Conservation (phyloP, 768 basidiomycete genomes). For the Hypholoma sublateritium region DNA sequence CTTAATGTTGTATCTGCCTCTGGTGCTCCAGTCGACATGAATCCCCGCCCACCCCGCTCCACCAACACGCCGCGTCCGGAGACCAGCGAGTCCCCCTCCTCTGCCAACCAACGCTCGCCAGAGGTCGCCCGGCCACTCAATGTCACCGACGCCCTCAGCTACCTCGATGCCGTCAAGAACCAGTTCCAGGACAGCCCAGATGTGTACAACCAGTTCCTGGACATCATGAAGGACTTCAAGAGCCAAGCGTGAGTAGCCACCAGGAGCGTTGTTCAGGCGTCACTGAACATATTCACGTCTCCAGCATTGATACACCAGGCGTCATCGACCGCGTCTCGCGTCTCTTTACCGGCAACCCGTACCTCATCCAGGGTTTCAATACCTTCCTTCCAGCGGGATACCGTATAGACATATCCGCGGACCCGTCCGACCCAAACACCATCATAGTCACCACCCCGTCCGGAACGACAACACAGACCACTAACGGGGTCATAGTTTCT, state of each 20-base stretch:
- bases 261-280: neutral
- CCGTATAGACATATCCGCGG: slow-evolving; percentile 82
- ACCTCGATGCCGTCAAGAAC: slow-evolving; percentile 91
- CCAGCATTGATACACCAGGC: slow-evolving; percentile 94
- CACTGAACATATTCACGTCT: slow-evolving; percentile 11
- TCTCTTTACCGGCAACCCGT: slow-evolving; percentile 87
- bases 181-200: slow-evolving; percentile 90
- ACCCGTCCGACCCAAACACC: slow-evolving; percentile 66
- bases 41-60: slow-evolving; percentile 32
- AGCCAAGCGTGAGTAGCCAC: slow-evolving; percentile 70
- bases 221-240: slow-evolving; percentile 99
- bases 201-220: slow-evolving; percentile 91
- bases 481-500: slow-evolving; percentile 33
- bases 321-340: slow-evolving; percentile 94
- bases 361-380: slow-evolving; percentile 96
- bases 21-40: slow-evolving; percentile 18
- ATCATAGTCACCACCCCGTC: slow-evolving; percentile 83
- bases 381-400: slow-evolving; percentile 95
- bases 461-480: slow-evolving; percentile 69
- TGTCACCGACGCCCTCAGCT: slow-evolving; percentile 90
- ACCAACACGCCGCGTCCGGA: slow-evolving; percentile 39
- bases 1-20: slow-evolving; percentile 19
- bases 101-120: slow-evolving; percentile 30
- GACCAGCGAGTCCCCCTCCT: slow-evolving; percentile 26
- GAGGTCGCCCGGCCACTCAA: slow-evolving; percentile 70